Base-by-base conservation (phyloP, 352 stramenopile species). In the Phytophthora macrochlamydospora region DNA sequence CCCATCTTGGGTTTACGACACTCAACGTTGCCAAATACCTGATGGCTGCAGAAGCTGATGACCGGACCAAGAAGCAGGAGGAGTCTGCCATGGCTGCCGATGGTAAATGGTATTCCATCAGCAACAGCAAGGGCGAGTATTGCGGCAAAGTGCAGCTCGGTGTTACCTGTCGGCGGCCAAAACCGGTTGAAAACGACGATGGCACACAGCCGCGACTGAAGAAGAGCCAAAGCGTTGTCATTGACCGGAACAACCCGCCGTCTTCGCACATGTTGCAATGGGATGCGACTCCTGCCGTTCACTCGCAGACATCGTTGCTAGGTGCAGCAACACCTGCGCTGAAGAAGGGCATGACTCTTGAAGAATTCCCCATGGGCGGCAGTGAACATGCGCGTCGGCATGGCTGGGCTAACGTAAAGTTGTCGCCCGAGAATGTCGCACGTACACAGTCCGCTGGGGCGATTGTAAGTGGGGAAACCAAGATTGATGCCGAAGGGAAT, bases 1-100 rank as follows among this genome's bases (percentile, higher is more conserved):
- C 62, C 0, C 87, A 92, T 53, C 69, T 90, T 31, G 84, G 84
- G 1, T 78, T 87, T n/a, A 77, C 81, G 24, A 86, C 80, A 12
- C 56, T 93, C 5, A 95, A 95, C 45, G 80, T 95, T 35, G 83
- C 87, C 29, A 93, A 92, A 65, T 94, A 93, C 61, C 75, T 95
- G 50, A 93, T 94, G 84, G 89, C 85, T 62, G 46, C 54, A 70
- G 85, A 73, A 62, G 55, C 38, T 11, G 70, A 32, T 40, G 71
- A 78, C 30, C 71, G 71, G 8, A 73, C 63, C 4, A 76, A 75
- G 7, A 67, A 66, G 42, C 65, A 90, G 40, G 88, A 96, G 66
- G 85, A 96, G 24, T 70, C 71, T 3, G 80, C 85, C 7, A 90
- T 92, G 68, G 78, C 77, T n/a, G 75, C 81, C 9, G 83, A 93